Conservation (phyloP, 805 yeast genomes). For the Candida jianshihensis region DNA sequence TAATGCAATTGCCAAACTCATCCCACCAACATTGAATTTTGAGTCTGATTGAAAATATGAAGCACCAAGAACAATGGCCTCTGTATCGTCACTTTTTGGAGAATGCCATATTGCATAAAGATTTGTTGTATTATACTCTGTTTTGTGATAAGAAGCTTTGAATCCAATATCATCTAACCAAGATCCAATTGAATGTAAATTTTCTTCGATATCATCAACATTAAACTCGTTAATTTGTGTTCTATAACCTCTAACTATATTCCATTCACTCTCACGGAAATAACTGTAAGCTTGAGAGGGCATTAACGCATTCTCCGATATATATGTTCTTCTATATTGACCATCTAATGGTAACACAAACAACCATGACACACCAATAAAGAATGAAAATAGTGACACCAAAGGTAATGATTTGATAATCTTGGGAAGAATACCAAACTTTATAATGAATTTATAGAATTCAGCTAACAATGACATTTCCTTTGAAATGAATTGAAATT, state of each 20-base stretch:
- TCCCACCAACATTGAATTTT: conserved; percentile 69
- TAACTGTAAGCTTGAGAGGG: conserved; percentile 93
- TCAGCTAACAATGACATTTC: conserved; percentile 41
- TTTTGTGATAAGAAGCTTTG: conserved; percentile 43
- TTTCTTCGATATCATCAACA: conserved; percentile 27
- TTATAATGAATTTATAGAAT: conserved; percentile 35
- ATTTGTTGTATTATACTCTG: conserved; percentile 35
- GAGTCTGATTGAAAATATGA: conserved; percentile 77
- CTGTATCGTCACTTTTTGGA: conserved; percentile 94
- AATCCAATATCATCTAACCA: conserved; percentile 75
- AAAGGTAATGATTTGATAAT: conserved; percentile 35
- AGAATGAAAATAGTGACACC: conserved; percentile 34
- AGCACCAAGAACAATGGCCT: conserved; percentile 83
- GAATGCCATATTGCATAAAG: conserved; percentile 84
- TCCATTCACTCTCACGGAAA: conserved; percentile 94
- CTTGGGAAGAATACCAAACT: conserved; percentile 40
- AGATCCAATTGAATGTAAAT: conserved; percentile 34
- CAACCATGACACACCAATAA: conserved; percentile 53
- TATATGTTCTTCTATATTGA: conserved; percentile 74
- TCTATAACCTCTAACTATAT: conserved; percentile 78
- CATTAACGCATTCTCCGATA: conserved; percentile 93
- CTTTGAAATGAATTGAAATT: too few species aligned
- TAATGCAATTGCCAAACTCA: conserved; percentile 63
- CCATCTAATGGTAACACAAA: conserved; percentile 70
- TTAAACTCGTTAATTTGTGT: conserved; percentile 31